Conservation (phyloP, 164 flowering plant species). For the Stephania yunnanensis region DNA sequence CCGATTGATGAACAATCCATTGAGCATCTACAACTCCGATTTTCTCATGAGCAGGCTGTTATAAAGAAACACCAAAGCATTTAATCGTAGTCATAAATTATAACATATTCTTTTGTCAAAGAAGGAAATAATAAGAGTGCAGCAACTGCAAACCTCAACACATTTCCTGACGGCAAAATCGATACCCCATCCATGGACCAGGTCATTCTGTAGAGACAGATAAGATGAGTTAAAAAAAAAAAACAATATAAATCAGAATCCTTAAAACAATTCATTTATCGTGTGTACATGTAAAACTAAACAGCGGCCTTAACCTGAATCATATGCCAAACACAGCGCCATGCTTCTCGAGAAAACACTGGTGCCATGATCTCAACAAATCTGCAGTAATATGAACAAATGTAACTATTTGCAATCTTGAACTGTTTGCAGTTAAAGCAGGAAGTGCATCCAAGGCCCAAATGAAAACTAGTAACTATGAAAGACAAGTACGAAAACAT, state of each 20-base stretch:
- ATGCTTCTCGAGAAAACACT: constrained; percentile 68
- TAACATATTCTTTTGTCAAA: neutral
- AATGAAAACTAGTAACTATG: neutral
- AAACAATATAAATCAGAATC: neutral
- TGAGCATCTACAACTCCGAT: constrained; percentile 97
- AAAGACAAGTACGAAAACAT: neutral
- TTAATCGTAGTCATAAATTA: constrained; percentile 1
- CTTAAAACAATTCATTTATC: too few relatives aligned
- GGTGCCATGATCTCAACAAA: constrained; percentile 82
- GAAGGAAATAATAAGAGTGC: neutral
- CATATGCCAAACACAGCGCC: constrained; percentile 88
- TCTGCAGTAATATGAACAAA: constrained; percentile 27
- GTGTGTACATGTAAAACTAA: neutral
- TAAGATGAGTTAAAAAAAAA: neutral
- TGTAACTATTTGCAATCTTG: neutral
- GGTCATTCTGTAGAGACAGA: constrained; percentile 65
- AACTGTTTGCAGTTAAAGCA: neutral
- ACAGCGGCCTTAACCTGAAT: constrained; percentile 42
- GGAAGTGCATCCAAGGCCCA: neutral
- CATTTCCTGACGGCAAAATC: constrained; percentile 87
- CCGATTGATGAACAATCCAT: constrained; percentile 82
- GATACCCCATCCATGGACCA: constrained; percentile 99
- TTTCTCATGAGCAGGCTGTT: constrained; percentile 88
- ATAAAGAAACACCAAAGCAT: neutral
- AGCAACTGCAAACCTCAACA: constrained; percentile 52